Evolutionary conservation across 2,329 filamentous ascomycete species (phyloP).

Genomic region (Aspergillus arachidicola): DNA sequence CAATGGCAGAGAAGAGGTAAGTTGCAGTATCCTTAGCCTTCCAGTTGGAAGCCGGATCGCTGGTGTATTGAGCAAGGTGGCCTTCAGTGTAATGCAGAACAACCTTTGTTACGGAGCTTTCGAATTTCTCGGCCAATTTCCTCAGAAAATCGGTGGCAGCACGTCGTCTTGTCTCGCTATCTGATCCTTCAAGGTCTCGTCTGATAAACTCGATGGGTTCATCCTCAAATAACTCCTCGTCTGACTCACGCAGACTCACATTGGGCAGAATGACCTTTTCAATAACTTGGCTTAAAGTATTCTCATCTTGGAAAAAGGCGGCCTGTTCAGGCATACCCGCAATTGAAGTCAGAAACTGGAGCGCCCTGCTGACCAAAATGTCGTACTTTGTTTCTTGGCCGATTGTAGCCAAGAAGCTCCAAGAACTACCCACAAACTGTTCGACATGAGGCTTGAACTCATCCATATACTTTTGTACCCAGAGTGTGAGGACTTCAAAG

Average conservation of each 20-base stretch:
- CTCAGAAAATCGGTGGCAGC: conserved; percentile 94
- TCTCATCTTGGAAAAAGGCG: conserved; percentile 79
- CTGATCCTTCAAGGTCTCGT: conserved; percentile 90
- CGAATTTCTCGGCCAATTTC: conserved; percentile 86
- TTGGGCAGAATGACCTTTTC: conserved; percentile 97
- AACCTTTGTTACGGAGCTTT: conserved; percentile 80
- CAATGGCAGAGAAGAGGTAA: conserved; percentile 92
- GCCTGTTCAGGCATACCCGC: conserved; percentile 78
- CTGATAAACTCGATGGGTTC: conserved; percentile 98
- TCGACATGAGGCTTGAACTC: conserved; percentile 80
- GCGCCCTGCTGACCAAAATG: conserved; percentile 86
- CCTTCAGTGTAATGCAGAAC: conserved; percentile 84
- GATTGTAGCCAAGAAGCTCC: conserved; percentile 85
- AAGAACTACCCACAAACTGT: conserved; percentile 86
- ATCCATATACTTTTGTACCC: conserved; percentile 93
- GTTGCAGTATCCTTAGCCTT: conserved; percentile 98
- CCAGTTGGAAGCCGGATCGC: conserved; percentile 73
- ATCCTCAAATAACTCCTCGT: conserved; percentile 95
- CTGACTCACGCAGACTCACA: conserved; percentile 85
- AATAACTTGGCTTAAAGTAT: conserved; percentile 80
- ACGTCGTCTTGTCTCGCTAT: conserved; percentile 87
- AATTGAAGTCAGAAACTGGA: conserved; percentile 92
- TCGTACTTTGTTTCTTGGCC: conserved; percentile 92
- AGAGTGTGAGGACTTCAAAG: conserved; percentile 86
- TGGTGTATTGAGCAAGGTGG: conserved; percentile 75